Conservation (phyloP, 805 yeast genomes). For the Lipomyces starkeyi region DNA sequence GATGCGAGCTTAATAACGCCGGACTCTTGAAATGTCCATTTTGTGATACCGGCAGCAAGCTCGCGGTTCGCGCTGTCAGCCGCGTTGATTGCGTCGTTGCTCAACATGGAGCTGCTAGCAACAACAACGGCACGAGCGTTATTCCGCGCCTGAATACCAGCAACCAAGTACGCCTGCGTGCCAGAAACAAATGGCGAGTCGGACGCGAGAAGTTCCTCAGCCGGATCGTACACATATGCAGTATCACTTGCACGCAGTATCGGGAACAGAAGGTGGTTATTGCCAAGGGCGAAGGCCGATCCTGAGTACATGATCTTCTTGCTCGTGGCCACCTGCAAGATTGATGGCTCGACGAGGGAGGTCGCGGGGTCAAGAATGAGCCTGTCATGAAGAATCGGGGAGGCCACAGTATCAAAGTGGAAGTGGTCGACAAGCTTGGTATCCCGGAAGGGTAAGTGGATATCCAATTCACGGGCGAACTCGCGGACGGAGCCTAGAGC, state of each 20-base stretch:
- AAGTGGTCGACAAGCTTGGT: slow-evolving; percentile 72
- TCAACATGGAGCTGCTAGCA: slow-evolving; percentile 68
- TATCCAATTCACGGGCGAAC: slow-evolving; percentile 79
- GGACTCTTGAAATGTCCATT: slow-evolving; percentile 78
- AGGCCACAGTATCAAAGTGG: slow-evolving; percentile 43
- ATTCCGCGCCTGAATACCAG: slow-evolving; percentile 76
- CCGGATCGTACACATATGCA: slow-evolving; percentile 55
- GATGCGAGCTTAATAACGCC: slow-evolving; percentile 64
- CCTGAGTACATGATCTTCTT: slow-evolving; percentile 52
- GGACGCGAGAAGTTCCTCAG: slow-evolving; percentile 54
- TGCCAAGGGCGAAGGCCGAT: slow-evolving; percentile 71
- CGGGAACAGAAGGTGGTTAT: slow-evolving; percentile 74
- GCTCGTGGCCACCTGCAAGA: slow-evolving; percentile 31
- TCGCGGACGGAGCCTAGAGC: slow-evolving; percentile 69
- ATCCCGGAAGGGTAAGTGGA: slow-evolving; percentile 80
- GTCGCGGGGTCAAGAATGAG: slow-evolving; percentile 40
- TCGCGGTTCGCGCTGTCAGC: slow-evolving; percentile 44
- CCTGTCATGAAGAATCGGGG: slow-evolving; percentile 40
- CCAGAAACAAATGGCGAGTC: slow-evolving; percentile 76
- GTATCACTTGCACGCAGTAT: slow-evolving; percentile 68
- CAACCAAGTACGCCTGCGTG: slow-evolving; percentile 74
- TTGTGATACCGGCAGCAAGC: slow-evolving; percentile 54
- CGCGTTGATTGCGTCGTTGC: slow-evolving; percentile 45
- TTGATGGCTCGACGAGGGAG: slow-evolving; percentile 30
- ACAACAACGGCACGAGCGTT: slow-evolving; percentile 83